These are phyloP conservation scores for Lablab purpureus DNA, from an alignment of 306 rosid species.

Conservation along the genomic window DNA sequence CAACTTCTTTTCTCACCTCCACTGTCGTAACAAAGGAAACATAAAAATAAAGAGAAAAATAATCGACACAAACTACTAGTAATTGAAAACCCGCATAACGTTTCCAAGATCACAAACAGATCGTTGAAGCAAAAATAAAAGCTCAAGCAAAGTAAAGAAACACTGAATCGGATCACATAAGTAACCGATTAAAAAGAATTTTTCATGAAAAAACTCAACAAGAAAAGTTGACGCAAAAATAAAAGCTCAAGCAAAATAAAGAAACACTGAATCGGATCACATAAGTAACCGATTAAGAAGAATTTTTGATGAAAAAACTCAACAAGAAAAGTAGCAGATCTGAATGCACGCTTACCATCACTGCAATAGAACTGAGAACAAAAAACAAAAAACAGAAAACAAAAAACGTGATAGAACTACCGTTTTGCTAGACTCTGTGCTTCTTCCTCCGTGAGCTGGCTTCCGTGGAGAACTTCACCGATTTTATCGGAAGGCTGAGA, in stretches of 20 bases:
- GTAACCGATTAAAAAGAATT: conserved; percentile 4
- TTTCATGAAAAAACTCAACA: background rate
- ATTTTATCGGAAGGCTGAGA: conserved; percentile 81
- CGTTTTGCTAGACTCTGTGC: conserved; percentile 59
- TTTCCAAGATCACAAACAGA: conserved; percentile 12
- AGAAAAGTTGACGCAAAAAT: background rate
- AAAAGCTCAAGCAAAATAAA: background rate
- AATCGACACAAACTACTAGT: background rate
- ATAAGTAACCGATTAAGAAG: conserved; percentile 3
- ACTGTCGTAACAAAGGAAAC: no score
- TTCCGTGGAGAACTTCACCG: conserved; percentile 70
- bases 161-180: conserved; percentile 30
- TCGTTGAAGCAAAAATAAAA: background rate
- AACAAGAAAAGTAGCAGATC: background rate
- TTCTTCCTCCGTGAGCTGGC: conserved; percentile 69
- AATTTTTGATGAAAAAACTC: background rate
- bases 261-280: conserved; percentile 34
- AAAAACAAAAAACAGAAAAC: background rate
- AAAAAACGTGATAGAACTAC: conserved; percentile 10
- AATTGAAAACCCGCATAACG: background rate
- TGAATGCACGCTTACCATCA: conserved; percentile 29
- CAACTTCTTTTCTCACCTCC: no score
- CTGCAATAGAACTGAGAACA: background rate
- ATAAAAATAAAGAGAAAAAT: background rate
- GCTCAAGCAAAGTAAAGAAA: background rate